Conservation (phyloP, 306 rosid species). For the Argentina anserina region DNA sequence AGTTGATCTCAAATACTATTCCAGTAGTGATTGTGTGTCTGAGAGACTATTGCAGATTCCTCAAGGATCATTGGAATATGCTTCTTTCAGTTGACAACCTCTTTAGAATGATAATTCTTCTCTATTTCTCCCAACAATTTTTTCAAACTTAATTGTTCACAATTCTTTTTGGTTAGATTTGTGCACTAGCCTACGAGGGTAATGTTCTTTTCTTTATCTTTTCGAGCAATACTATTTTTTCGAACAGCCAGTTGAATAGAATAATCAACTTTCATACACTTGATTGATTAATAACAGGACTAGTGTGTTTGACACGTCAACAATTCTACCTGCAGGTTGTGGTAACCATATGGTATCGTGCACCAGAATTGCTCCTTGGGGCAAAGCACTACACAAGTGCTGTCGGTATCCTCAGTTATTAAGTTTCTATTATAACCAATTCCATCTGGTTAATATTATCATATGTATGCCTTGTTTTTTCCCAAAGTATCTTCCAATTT, state of each 20-base stretch:
- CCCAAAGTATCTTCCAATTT: not conserved
- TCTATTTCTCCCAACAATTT: not conserved
- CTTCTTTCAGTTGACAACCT: not conserved
- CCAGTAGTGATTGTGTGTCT: not conserved
- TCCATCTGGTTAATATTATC: not conserved
- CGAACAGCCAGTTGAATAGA: not conserved
- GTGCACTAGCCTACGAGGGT: not conserved
- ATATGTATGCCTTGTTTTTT: not conserved
- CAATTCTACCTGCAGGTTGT: conserved; percentile 64
- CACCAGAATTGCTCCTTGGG: conserved; percentile 98
- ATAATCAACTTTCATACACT: not conserved
- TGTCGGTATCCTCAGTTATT: conserved; percentile 66
- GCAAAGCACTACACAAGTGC: conserved; percentile 99
- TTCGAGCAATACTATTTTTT: not conserved
- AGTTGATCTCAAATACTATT: not conserved
- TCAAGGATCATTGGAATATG: not conserved
- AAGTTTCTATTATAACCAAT: not conserved
- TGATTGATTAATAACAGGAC: not conserved
- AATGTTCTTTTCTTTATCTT: not conserved
- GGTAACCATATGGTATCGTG: conserved; percentile 99
- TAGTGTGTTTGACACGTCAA: not conserved
- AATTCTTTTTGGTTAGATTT: not conserved
- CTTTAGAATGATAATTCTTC: not conserved
- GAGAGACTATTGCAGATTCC: not conserved
- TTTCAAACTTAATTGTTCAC: not conserved